Evolutionary conservation across 495 filamentous ascomycete species (phyloP).

Genomic region (Cetradonia linearis): DNA sequence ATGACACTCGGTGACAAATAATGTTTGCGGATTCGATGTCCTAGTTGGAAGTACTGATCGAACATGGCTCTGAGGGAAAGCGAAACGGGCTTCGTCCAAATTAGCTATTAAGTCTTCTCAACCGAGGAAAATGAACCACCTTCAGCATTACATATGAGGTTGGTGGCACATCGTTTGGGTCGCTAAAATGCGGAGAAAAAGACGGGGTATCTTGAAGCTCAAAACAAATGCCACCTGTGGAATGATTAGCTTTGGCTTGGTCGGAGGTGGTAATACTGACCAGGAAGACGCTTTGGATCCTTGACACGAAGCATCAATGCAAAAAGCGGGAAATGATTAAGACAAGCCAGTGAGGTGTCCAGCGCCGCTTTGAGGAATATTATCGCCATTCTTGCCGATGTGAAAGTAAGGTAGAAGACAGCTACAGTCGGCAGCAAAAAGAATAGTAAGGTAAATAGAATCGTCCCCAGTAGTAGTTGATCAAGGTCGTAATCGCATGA

Average conservation of each 20-base stretch:
- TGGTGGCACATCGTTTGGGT: conserved; percentile 30
- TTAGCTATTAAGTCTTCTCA: background rate
- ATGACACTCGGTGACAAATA: conserved; percentile 85
- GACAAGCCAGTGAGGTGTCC: conserved; percentile 81
- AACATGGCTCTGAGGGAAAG: conserved; percentile 89
- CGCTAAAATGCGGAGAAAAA: conserved; percentile 27
- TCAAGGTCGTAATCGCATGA: conserved; percentile 98
- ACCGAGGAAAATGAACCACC: conserved; percentile 34
- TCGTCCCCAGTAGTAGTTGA: conserved; percentile 91
- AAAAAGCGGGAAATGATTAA: conserved; percentile 98
- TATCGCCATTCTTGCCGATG: conserved; percentile 84
- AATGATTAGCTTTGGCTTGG: conserved; percentile 6
- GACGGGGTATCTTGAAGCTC: conserved; percentile 68
- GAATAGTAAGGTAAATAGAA: conserved; percentile 90
- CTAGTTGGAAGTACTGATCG: conserved; percentile 92
- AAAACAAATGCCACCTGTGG: conserved; percentile 73
- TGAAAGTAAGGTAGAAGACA: conserved; percentile 96
- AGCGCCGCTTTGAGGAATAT: conserved; percentile 82
- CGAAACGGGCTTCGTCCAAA: conserved; percentile 59
- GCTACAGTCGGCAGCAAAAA: conserved; percentile 91
- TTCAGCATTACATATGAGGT: conserved; percentile 74
- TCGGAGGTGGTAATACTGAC: conserved; percentile 31
- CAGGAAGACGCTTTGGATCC: conserved; percentile 80
- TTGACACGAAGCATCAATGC: conserved; percentile 94
- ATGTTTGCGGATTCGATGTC: conserved; percentile 83